Evolutionary conservation across 352 stramenopile genomes (phyloP).

Genomic region (Globisporangium spiculum): DNA sequence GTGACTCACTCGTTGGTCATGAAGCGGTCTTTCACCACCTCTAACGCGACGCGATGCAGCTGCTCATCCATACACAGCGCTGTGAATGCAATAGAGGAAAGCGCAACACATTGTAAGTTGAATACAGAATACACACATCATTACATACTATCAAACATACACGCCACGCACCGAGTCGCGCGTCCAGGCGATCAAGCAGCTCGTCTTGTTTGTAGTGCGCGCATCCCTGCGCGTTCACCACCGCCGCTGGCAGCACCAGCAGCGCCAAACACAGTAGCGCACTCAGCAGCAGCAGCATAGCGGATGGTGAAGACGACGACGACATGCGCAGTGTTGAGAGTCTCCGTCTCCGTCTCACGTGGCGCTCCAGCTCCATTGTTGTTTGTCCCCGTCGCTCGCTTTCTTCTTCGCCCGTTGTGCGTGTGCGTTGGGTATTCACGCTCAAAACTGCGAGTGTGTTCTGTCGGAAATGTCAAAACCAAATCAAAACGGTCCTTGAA

Average conservation of each 20-base stretch:
- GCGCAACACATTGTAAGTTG: neutral
- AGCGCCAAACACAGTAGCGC: neutral
- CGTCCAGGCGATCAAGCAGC: constrained; percentile 43
- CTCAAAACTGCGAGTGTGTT: neutral
- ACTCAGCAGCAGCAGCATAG: neutral
- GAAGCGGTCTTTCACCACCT: constrained; percentile 43
- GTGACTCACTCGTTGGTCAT: constrained; percentile 40
- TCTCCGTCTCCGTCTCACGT: neutral
- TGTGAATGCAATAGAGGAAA: neutral
- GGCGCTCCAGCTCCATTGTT: neutral
- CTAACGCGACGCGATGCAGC: constrained; percentile 23
- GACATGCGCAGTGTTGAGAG: neutral
- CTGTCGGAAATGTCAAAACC: neutral
- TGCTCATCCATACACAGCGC: constrained; percentile 32
- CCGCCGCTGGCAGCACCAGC: constrained; percentile 16
- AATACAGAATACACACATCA: neutral
- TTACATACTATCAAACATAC: too few species aligned
- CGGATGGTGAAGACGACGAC: neutral
- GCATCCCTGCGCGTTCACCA: constrained; percentile 26
- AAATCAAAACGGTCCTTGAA: neutral
- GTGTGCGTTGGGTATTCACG: neutral
- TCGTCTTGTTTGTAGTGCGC: constrained; percentile 33
- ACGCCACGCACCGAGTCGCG: constrained; percentile 27
- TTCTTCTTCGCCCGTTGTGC: neutral
- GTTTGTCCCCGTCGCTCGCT: neutral